A percentile compares a stretch with the other conserved stretches of the same genome.
phyloP scores from a whole-genome alignment of 1,284 basidiomycete species.

The Neonothopanus nambi region DNA sequence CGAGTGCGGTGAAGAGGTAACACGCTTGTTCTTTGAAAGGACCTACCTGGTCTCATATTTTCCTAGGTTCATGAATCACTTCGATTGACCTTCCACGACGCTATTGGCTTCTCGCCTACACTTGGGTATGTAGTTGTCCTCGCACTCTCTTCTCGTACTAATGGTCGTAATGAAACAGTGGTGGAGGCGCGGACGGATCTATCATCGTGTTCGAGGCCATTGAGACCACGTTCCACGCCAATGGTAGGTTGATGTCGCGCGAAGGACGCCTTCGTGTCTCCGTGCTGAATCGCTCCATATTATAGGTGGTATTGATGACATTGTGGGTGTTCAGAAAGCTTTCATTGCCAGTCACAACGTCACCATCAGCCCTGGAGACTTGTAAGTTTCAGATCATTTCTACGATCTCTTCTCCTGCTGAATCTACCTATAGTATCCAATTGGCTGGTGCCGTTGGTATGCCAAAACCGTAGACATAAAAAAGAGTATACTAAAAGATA shows the following conservation, averaged over 20 bases:
- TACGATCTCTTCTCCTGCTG: background rate
- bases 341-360: slow-evolving; percentile 36
- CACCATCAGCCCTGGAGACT: slow-evolving; percentile 32
- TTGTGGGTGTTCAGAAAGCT: slow-evolving; percentile 31
- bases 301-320: slow-evolving; percentile 35
- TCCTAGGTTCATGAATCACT: slow-evolving; percentile 38
- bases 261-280: background rate
- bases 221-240: slow-evolving; percentile 35
- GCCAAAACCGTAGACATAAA: slow-evolving; percentile 1
- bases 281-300: background rate
- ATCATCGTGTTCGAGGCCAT: slow-evolving; percentile 36
- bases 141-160: background rate
- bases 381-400: slow-evolving; percentile 26
- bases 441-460: slow-evolving; percentile 42
- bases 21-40: background rate
- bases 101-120: slow-evolving; percentile 38
- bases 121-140: slow-evolving; percentile 20
- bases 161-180: slow-evolving; percentile 19
- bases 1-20: slow-evolving; percentile 42
- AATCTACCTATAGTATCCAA: slow-evolving; percentile 31
- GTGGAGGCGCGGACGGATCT: slow-evolving; percentile 43
- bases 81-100: slow-evolving; percentile 47
- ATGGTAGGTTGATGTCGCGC: slow-evolving; percentile 18
- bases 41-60: background rate
- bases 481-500: background rate